These are phyloP conservation scores for Botrytis sinoallii DNA, from an alignment of 2,329 filamentous ascomycete genomes.

Conservation along the genomic window DNA sequence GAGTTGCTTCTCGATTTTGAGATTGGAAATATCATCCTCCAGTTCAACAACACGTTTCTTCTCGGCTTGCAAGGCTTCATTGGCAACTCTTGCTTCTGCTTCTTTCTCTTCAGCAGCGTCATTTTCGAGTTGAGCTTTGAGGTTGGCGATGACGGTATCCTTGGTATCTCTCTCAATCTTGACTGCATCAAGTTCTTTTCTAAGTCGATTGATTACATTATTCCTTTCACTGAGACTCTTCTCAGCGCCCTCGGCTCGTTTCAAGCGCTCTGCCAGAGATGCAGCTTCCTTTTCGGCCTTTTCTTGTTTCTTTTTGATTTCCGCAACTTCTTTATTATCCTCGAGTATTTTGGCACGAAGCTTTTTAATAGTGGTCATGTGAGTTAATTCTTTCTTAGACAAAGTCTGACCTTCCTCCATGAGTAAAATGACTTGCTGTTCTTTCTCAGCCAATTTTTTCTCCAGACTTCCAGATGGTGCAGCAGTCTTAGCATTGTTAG, in stretches of 20 bases:
- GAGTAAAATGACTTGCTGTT: slow-evolving; percentile 82
- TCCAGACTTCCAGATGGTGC: slow-evolving; percentile 65
- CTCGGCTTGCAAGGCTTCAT: slow-evolving; percentile 66
- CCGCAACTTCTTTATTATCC: slow-evolving; percentile 61
- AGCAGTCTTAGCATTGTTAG: slow-evolving; percentile 63
- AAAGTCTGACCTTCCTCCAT: slow-evolving; percentile 91
- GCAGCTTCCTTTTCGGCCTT: slow-evolving; percentile 53
- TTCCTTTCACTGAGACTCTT: slow-evolving; percentile 54
- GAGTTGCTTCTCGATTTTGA: slow-evolving; percentile 77
- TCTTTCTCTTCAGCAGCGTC: slow-evolving; percentile 64
- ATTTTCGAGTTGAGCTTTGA: slow-evolving; percentile 67
- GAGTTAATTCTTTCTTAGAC: slow-evolving; percentile 80
- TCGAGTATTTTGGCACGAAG: slow-evolving; percentile 64
- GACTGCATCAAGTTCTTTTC: slow-evolving; percentile 59
- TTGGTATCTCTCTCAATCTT: slow-evolving; percentile 61
- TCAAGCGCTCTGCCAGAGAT: slow-evolving; percentile 47
- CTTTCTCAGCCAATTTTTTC: slow-evolving; percentile 81
- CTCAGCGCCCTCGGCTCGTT: slow-evolving; percentile 52
- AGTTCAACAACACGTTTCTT: slow-evolving; percentile 53
- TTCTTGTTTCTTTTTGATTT: slow-evolving; percentile 58
- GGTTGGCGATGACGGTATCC: slow-evolving; percentile 61
- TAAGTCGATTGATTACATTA: slow-evolving; percentile 48
- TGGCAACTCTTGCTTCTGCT: slow-evolving; percentile 63
- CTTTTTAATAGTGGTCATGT: slow-evolving; percentile 79
- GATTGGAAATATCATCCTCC: slow-evolving; percentile 56